Conservation (phyloP, 2,329 filamentous ascomycete species). For the Fragosphaeria purpurea region DNA sequence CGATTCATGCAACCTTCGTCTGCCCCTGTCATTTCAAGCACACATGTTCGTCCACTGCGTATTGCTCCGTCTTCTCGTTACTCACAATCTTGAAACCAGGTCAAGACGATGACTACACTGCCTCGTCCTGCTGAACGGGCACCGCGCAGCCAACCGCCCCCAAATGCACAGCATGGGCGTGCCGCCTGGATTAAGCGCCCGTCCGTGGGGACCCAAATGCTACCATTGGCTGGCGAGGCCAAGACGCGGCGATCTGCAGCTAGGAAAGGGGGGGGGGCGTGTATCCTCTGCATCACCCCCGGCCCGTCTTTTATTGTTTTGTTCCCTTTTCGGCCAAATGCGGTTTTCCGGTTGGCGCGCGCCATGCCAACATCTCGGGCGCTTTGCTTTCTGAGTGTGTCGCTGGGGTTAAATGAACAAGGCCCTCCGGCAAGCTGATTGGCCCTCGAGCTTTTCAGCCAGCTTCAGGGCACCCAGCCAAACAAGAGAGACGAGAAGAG, state of each 20-base stretch:
- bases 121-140: no score
- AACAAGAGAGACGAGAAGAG: not conserved
- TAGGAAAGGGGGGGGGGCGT: not conserved
- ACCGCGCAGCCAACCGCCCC: no score
- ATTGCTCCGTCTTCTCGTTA: no score
- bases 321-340: not conserved
- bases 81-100: no score
- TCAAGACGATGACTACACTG: no score
- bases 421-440: slow-evolving; percentile 20
- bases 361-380: slow-evolving; percentile 23
- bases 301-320: not conserved
- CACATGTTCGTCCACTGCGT: no score
- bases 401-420: slow-evolving; percentile 26
- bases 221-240: slow-evolving; percentile 13
- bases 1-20: no score
- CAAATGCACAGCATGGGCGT: no score
- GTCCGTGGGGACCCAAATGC: slow-evolving; percentile 1
- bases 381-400: slow-evolving; percentile 12
- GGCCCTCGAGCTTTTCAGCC: slow-evolving; percentile 12
- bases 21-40: no score
- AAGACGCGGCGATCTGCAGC: slow-evolving; percentile 2
- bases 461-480: no score
- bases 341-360: slow-evolving; percentile 25
- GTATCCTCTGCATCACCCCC: not conserved
- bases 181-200: slow-evolving; percentile 15